Evolutionary conservation across 352 stramenopile species (phyloP).

Genomic region (Phytophthora palmivora): DNA sequence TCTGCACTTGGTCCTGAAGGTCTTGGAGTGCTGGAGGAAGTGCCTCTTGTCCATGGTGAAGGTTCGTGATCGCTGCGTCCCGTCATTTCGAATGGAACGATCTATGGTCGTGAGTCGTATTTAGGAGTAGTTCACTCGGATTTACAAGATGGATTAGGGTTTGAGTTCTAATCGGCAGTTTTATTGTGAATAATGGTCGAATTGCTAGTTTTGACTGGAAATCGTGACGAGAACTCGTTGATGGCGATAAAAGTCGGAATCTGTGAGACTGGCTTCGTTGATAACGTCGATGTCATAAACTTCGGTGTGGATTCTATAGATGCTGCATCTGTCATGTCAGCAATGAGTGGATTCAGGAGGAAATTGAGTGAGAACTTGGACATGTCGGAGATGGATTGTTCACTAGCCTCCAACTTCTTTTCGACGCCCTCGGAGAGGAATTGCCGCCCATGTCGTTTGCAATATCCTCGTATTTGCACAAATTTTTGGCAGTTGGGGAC

Average conservation of each 20-base stretch:
- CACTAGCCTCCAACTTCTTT: background rate
- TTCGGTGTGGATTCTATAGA: too few relatives aligned
- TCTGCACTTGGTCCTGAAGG: conserved; percentile 47
- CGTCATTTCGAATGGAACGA: conserved; percentile 19
- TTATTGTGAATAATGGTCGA: too few relatives aligned
- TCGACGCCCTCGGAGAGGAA: background rate
- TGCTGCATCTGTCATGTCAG: too few relatives aligned
- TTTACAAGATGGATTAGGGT: too few relatives aligned
- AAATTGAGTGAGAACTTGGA: conserved; percentile 17
- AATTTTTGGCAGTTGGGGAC: conserved; percentile 76
- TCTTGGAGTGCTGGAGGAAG: background rate
- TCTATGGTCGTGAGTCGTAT: too few relatives aligned
- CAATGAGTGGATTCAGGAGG: conserved; percentile 10
- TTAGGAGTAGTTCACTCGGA: too few relatives aligned
- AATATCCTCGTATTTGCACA: conserved; percentile 72
- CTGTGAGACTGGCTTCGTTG: too few relatives aligned
- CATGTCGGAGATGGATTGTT: background rate
- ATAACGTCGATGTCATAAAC: too few relatives aligned
- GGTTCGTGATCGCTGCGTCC: background rate
- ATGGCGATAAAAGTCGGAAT: too few relatives aligned
- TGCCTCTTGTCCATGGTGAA: background rate
- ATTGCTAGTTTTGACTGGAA: too few relatives aligned
- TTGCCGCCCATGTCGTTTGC: conserved; percentile 71
- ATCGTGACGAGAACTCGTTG: too few relatives aligned
- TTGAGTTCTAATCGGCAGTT: too few relatives aligned